Percentiles rank a stretch among this genome's conserved stretches.
phyloP scores from a whole-genome alignment of 805 yeast genomes.

The Lachancea quebecensis region DNA sequence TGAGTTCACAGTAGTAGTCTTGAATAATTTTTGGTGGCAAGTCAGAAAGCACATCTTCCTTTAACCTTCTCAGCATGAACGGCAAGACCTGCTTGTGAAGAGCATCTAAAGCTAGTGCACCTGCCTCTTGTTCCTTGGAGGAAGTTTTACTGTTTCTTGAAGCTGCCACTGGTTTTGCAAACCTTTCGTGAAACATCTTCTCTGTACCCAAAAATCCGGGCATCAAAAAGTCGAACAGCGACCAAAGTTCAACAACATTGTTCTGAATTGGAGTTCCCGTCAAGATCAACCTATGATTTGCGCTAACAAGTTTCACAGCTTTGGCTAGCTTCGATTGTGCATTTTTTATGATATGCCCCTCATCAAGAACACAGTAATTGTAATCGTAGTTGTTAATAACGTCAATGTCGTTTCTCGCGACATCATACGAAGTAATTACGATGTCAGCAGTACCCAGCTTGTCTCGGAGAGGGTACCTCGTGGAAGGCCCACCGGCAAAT shows the following conservation, averaged over 20 bases:
- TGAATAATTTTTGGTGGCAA: constrained; percentile 97
- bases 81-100: constrained; percentile 95
- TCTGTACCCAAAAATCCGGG: constrained; percentile 98
- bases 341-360: constrained; percentile 95
- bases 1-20: constrained; percentile 93
- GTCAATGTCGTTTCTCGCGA: constrained; percentile 84
- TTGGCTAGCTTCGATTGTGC: constrained; percentile 81
- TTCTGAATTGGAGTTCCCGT: constrained; percentile 99
- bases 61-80: constrained; percentile 88
- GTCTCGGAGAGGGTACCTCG: constrained; percentile 50
- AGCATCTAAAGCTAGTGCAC: constrained; percentile 92
- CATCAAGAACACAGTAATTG: constrained; percentile 94
- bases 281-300: constrained; percentile 83
- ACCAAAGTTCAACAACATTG: constrained; percentile 95
- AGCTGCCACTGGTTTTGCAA: constrained; percentile 97
- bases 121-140: constrained; percentile 92
- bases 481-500: constrained; percentile 88
- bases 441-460: constrained; percentile 61
- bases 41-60: constrained; percentile 92
- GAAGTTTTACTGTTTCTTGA: constrained; percentile 83
- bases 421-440: constrained; percentile 92
- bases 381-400: constrained; percentile 54
- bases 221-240: constrained; percentile 94
- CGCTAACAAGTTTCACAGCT: constrained; percentile 73
- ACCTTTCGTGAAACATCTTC: constrained; percentile 85